Percentiles rank a stretch among this genome's conserved stretches.
Evolutionary conservation across 2,329 filamentous ascomycete species (phyloP).

Genomic region (Apiospora marii): DNA sequence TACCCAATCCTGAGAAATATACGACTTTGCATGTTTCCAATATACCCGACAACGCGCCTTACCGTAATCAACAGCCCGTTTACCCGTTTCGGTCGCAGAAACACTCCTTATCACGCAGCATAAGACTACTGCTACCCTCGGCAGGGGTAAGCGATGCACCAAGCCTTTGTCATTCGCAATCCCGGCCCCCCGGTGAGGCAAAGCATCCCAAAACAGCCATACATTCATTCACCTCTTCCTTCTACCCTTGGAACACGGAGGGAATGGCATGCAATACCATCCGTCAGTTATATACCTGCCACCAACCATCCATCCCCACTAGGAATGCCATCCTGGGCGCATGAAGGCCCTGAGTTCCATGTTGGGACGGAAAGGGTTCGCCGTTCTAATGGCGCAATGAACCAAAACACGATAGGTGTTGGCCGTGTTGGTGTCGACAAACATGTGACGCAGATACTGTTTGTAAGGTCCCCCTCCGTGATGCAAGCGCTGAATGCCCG

Average conservation of each 20-base stretch:
- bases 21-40: neutral
- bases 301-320: neutral
- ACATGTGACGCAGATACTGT: neutral
- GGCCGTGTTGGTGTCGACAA: neutral
- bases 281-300: neutral
- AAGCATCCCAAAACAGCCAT: neutral
- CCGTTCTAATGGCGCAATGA: neutral
- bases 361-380: neutral
- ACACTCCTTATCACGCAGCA: neutral
- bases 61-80: neutral
- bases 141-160: neutral
- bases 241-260: neutral
- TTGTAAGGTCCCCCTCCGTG: neutral
- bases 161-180: slow-evolving; percentile 1
- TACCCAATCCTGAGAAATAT: neutral
- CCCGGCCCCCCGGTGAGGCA: neutral
- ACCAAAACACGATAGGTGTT: neutral
- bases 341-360: neutral
- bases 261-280: neutral
- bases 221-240: neutral
- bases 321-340: neutral
- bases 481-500: neutral
- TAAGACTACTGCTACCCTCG: neutral
- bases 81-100: neutral
- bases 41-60: neutral